A percentile compares a stretch with the other conserved stretches of the same genome.
phyloP scores from a whole-genome alignment of 768 basidiomycete species.

The Boletus rex-veris region DNA sequence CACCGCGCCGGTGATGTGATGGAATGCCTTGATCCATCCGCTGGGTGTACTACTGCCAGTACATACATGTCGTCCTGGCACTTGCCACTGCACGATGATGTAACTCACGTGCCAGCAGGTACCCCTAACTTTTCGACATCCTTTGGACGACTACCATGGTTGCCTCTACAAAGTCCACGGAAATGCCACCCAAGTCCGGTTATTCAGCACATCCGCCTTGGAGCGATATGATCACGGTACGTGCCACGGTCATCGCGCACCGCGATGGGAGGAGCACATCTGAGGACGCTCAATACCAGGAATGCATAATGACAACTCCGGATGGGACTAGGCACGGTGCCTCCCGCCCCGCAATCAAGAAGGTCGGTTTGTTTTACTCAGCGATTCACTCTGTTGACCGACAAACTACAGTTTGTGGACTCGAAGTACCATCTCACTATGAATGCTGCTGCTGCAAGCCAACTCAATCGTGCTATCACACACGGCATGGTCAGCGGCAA shows the following conservation, averaged over 20 bases:
- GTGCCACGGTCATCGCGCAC: slow-evolving; percentile 4
- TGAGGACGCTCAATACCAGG: slow-evolving; percentile 38
- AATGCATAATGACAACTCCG: slow-evolving; percentile 64
- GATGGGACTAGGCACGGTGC: slow-evolving; percentile 70
- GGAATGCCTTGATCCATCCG: too few species aligned
- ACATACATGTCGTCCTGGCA: too few species aligned
- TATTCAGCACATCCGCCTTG: slow-evolving; percentile 47
- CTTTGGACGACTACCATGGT: neutral
- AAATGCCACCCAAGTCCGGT: slow-evolving; percentile 15
- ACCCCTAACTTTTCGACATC: neutral
- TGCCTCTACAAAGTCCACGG: slow-evolving; percentile 6
- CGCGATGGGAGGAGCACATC: neutral
- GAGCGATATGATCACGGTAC: slow-evolving; percentile 43
- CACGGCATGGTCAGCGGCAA: slow-evolving; percentile 48
- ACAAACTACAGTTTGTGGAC: slow-evolving; percentile 44
- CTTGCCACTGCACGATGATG: neutral
- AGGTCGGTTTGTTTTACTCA: slow-evolving; percentile 39
- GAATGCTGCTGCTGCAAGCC: slow-evolving; percentile 39
- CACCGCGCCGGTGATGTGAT: neutral
- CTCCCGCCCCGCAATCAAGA: slow-evolving; percentile 77
- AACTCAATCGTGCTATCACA: slow-evolving; percentile 54
- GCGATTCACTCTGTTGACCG: neutral
- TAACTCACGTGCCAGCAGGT: neutral
- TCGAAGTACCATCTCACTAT: slow-evolving; percentile 52
- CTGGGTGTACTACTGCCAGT: too few species aligned